A percentile compares a stretch with the other conserved stretches of the same genome.
phyloP scores from a whole-genome alignment of 257 asterid species.

The Cordia subcordata region DNA sequence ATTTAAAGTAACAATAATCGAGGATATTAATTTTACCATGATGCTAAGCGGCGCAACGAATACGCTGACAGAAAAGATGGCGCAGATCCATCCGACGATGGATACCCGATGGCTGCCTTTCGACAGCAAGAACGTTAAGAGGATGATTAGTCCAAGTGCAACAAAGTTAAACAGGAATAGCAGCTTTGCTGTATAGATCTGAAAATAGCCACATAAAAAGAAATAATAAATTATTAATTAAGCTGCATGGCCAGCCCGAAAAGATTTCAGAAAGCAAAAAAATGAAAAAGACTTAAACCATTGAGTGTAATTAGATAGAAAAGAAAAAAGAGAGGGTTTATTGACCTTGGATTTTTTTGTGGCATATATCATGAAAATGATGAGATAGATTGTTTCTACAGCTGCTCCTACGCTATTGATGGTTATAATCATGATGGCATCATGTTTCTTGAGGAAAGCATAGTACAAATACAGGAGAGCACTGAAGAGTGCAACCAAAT shows the following conservation, averaged over 20 bases:
- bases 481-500: conserved; percentile 72
- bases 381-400: conserved; percentile 36
- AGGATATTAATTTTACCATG: conserved; percentile 64
- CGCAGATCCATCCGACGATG: conserved; percentile 78
- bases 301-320: too few relatives aligned
- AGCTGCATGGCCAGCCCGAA: too few relatives aligned
- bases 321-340: too few relatives aligned
- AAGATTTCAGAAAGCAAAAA: not conserved
- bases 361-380: conserved; percentile 53
- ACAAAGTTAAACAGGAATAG: conserved; percentile 39
- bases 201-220: conserved; percentile 1
- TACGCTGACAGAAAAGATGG: conserved; percentile 64
- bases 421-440: conserved; percentile 38
- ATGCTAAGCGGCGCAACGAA: conserved; percentile 80
- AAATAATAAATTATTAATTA: too few relatives aligned
- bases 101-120: conserved; percentile 21
- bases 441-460: conserved; percentile 50
- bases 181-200: conserved; percentile 49
- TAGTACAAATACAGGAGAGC: conserved; percentile 70
- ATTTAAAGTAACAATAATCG: too few relatives aligned
- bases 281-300: too few relatives aligned
- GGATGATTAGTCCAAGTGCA: conserved; percentile 28
- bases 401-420: conserved; percentile 48
- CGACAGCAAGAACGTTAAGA: conserved; percentile 23
- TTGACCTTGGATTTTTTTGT: conserved; percentile 49